These are phyloP conservation scores for Amorphotheca resinae DNA, from an alignment of 495 filamentous ascomycete species.

Conservation along the genomic window DNA sequence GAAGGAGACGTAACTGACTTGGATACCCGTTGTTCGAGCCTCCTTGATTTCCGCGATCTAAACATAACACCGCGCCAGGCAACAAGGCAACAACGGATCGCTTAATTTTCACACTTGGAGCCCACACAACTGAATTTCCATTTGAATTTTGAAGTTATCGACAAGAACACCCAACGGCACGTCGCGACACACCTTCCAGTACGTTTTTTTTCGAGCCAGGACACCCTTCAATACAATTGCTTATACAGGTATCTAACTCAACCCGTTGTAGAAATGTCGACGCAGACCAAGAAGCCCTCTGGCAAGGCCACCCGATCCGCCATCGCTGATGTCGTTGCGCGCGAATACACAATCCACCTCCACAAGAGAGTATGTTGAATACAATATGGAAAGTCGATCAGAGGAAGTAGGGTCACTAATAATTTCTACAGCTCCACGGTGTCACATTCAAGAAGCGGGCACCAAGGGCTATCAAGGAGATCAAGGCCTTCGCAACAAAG, in stretches of 20 bases:
- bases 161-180: constrained; percentile 12
- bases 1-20: not conserved
- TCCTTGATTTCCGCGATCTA: not conserved
- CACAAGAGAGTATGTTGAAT: constrained; percentile 91
- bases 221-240: not conserved
- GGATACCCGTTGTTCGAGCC: too few species aligned
- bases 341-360: constrained; percentile 99
- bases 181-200: constrained; percentile 18
- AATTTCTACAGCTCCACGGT: constrained; percentile 65
- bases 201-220: constrained; percentile 3
- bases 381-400: constrained; percentile 11
- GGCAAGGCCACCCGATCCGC: constrained; percentile 77
- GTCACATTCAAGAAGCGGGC: constrained; percentile 99
- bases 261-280: constrained; percentile 53
- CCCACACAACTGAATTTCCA: not conserved
- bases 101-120: not conserved
- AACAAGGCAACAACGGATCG: constrained; percentile 1
- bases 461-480: constrained; percentile 97
- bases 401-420: constrained; percentile 14
- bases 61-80: not conserved
- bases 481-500: constrained; percentile 78
- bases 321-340: constrained; percentile 94
- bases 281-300: constrained; percentile 47
- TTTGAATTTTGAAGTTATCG: constrained; percentile 4
- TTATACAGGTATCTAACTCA: constrained; percentile 4